A percentile compares a stretch with the other conserved stretches of the same genome.
Conservation (phyloP, 2,329 filamentous ascomycete genomes). For the Penicillium sumatraense region DNA sequence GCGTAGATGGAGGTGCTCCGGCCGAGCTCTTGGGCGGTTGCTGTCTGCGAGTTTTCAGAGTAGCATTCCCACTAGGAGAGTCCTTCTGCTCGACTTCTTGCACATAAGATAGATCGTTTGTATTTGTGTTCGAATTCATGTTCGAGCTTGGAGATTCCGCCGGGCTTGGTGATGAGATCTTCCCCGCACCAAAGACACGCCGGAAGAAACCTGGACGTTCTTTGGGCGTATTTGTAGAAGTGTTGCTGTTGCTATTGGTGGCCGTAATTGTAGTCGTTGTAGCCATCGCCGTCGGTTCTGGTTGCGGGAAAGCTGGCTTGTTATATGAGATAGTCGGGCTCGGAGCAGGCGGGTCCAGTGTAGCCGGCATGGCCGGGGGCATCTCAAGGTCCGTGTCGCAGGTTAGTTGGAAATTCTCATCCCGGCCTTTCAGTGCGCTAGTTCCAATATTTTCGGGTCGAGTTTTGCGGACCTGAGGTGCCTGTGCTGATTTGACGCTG, state of each 20-base stretch:
- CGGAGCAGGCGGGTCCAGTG: constrained; percentile 56
- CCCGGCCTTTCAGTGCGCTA: constrained; percentile 35
- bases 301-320: constrained; percentile 49
- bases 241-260: constrained; percentile 7
- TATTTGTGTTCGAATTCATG: constrained; percentile 14
- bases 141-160: constrained; percentile 22
- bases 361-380: constrained; percentile 49
- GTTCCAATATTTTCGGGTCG: constrained; percentile 47
- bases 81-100: constrained; percentile 34
- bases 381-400: constrained; percentile 34
- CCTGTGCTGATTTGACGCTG: constrained; percentile 49
- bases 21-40: constrained; percentile 31
- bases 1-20: constrained; percentile 25
- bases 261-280: constrained; percentile 20
- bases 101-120: constrained; percentile 25
- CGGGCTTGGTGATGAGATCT: constrained; percentile 46
- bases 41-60: constrained; percentile 31
- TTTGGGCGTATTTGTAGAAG: constrained; percentile 51
- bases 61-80: constrained; percentile 18
- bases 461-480: constrained; percentile 39
- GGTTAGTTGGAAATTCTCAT: constrained; percentile 34
- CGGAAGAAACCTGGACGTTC: constrained; percentile 89
- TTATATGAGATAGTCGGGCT: constrained; percentile 58
- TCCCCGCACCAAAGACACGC: constrained; percentile 82
- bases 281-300: constrained; percentile 43